Evolutionary conservation across 805 yeast genomes (phyloP), one percentile per base, ranked within the genome.

Genomic region (Starmerella sp.): DNA sequence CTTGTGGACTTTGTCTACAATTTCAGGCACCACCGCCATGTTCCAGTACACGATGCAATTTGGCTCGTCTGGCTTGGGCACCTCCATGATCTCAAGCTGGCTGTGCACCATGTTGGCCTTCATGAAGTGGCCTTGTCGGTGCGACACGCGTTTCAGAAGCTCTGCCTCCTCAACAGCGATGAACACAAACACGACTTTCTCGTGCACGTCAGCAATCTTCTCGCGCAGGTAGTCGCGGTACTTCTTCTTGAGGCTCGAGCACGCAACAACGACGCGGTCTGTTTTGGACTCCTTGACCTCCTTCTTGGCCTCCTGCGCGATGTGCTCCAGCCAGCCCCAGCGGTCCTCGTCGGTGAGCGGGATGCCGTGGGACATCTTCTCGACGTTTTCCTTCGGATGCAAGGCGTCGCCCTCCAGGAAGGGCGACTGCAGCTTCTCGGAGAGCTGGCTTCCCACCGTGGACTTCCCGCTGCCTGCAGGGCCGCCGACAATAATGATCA

Each of bases 391-490:
- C 37, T 68, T 61, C 6, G 95, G 88, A 67, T 90, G 97, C 31
- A 83, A 74, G 2, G 73, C 69, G 67, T 93, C 98, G 5, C 97
- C 98, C 68, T 93, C 98, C 11, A 89, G 68, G 65, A 78, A 89
- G 2, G 80, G 74, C 49, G 83, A 74, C 2, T 68, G 56, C 17
- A 80, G 75, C 28, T 69, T 64, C 22, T 70, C 57, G 0, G 83
- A 68, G 22, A 90, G 64, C 10, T 68, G 63, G 13, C 71, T 71
- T 0, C 86, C 95, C 22, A 85, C 77, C 1, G 96, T 86, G 28
- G 95, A 76, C 67, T 93, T 93, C 0, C 98, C 98, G 1, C 96
- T 85, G 8, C 97, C 97, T 0, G 96, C 90, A 0, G 97, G 96
- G 0, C 98, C 98, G 11, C 95, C 96, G 8, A 91, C 80, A 2